Conservation (phyloP, 495 filamentous ascomycete species). For the Daldinia bambusicola region DNA sequence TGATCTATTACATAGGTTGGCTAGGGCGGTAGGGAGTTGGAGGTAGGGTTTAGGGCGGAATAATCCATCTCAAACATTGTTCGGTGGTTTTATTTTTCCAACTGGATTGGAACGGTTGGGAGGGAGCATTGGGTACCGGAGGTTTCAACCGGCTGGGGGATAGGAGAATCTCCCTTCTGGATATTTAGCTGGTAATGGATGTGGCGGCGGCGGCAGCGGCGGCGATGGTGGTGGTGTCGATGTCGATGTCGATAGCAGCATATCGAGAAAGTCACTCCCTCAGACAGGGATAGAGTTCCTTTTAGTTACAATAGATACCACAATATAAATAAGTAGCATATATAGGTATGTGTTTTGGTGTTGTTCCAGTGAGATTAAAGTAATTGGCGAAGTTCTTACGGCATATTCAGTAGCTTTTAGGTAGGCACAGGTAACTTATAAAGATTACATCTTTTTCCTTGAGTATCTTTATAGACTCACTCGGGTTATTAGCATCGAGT, state of each 20-base stretch:
- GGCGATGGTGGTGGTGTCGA: neutral
- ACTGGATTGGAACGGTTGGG: neutral
- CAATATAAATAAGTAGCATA: slow-evolving; percentile 6
- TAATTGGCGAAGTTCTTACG: neutral
- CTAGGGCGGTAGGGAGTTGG: neutral
- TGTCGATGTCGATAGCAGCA: slow-evolving; percentile 2
- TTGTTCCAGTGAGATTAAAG: neutral
- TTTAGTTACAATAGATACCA: neutral
- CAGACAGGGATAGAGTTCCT: neutral
- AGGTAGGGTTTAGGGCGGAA: neutral
- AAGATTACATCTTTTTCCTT: neutral
- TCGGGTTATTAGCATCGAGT: neutral
- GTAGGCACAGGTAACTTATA: neutral
- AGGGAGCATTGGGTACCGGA: neutral
- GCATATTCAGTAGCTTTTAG: neutral
- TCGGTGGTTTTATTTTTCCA: neutral
- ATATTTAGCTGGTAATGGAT: neutral
- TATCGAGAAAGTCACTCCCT: slow-evolving; percentile 11
- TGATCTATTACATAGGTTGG: slow-evolving; percentile 2
- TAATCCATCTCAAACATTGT: neutral
- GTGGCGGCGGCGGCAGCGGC: neutral
- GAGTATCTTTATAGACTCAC: neutral
- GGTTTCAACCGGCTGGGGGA: neutral
- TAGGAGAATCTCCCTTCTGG: slow-evolving; percentile 1
- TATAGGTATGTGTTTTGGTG: neutral